Evolutionary conservation across 139 green algal species (phyloP), one percentile per base, ranked within the genome.

Genomic region (Chlorella ohadii): DNA sequence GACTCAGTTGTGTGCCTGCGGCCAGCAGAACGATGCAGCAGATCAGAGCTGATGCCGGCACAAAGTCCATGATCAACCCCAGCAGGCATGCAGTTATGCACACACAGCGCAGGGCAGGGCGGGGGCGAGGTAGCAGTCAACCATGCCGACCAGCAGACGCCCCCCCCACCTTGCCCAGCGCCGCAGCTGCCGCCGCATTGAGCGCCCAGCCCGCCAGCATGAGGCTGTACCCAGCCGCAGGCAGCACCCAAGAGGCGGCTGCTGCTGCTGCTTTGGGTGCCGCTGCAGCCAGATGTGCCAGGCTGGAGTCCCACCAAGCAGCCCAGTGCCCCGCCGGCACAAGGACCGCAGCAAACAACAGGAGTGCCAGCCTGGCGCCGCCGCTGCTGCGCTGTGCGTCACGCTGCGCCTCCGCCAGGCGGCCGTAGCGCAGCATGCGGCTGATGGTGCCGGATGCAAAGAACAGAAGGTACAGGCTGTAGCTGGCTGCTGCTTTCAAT

Each of bases 1-100:
- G n/a, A 96, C 41, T 16, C 92, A 79, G 76, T 96, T 87, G 61
- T 90, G 95, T 27, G 88, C 88, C 56, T 91, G 87, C 71, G 81
- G n/a, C 56, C 28, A 67, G 47, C 15, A 15, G 5, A 55, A 51
- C 44, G 44, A 51, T n/a, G n/a, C n/a, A n/a, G n/a, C n/a, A n/a
- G n/a, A n/a, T n/a, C n/a, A n/a, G n/a, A n/a, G n/a, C n/a, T n/a
- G n/a, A n/a, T n/a, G n/a, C n/a, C n/a, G n/a, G n/a, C n/a, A n/a
- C n/a, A n/a, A n/a, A n/a, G n/a, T n/a, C n/a, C n/a, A n/a, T n/a
- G n/a, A n/a, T n/a, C n/a, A n/a, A n/a, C n/a, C n/a, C n/a, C n/a
- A n/a, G n/a, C n/a, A n/a, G n/a, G n/a, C n/a, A n/a, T n/a, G n/a
- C 34, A 28, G 17, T 12, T 31, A 15, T 3, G 33, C 22, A 12